Percentiles rank a stretch among this genome's conserved stretches.
phyloP scores from a whole-genome alignment of 1,284 basidiomycete genomes.

The Athelia psychrophila region DNA sequence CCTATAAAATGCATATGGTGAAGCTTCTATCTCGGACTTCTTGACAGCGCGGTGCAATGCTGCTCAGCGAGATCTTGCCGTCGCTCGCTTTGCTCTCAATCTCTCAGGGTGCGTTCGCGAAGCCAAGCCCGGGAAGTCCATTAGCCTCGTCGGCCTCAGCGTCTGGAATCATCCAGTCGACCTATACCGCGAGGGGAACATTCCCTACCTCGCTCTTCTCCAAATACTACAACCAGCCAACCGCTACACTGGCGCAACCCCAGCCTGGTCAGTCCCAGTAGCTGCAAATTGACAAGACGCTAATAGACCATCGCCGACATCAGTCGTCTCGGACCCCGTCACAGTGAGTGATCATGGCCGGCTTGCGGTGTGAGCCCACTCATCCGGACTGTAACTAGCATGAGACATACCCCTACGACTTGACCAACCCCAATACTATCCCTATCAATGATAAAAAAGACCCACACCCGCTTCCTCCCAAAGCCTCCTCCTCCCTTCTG shows the following conservation, averaged over 20 bases:
- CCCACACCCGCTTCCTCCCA: slow-evolving; percentile 62
- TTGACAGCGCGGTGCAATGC: too few relatives aligned
- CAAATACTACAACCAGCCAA: slow-evolving; percentile 71
- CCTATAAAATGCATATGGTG: too few relatives aligned
- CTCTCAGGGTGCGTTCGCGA: too few relatives aligned
- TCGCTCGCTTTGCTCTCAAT: too few relatives aligned
- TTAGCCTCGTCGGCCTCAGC: background rate
- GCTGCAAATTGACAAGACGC: too few relatives aligned
- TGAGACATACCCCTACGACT: slow-evolving; percentile 47
- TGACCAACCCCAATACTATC: slow-evolving; percentile 53
- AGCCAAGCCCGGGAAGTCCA: background rate
- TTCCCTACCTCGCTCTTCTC: slow-evolving; percentile 63
- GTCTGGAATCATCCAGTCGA: slow-evolving; percentile 33
- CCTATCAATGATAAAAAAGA: slow-evolving; percentile 44
- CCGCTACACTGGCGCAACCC: slow-evolving; percentile 62
- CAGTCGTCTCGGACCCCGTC: slow-evolving; percentile 63
- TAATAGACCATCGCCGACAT: too few relatives aligned
- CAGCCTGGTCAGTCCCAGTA: slow-evolving; percentile 40
- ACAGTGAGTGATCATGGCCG: slow-evolving; percentile 35
- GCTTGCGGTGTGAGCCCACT: background rate
- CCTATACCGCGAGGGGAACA: slow-evolving; percentile 55
- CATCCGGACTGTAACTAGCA: slow-evolving; percentile 34
- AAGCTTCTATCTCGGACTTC: too few relatives aligned
- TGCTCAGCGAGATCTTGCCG: too few relatives aligned
- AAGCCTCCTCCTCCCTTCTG: slow-evolving; percentile 40